phyloP scores from a whole-genome alignment of 768 basidiomycete genomes.

The Porpolomopsis calyptriformis region DNA sequence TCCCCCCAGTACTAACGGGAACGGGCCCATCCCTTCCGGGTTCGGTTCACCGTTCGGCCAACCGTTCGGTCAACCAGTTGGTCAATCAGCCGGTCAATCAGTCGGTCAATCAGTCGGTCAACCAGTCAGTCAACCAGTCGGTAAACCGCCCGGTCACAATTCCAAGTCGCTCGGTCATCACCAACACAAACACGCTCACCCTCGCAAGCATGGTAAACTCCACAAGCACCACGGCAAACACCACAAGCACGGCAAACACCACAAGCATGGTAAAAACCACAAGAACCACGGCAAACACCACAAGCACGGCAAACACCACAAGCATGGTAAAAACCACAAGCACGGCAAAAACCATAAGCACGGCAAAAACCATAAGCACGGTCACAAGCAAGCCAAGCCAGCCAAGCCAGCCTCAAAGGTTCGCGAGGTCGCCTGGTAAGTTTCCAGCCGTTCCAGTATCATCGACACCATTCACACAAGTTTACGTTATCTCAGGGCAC shows the following conservation, averaged over 20 bases:
- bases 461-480: not conserved
- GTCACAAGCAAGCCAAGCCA: not conserved
- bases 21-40: no score
- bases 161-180: no score
- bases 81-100: no score
- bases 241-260: not conserved
- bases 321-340: not conserved
- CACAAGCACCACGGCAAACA: not conserved
- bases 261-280: not conserved
- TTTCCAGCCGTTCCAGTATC: not conserved
- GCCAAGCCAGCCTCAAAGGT: not conserved
- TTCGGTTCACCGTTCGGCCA: no score
- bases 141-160: no score
- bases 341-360: not conserved
- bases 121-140: no score
- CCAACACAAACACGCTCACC: not conserved
- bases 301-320: not conserved
- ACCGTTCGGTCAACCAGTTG: no score
- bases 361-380: not conserved
- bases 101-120: no score
- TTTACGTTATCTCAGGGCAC: not conserved
- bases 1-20: no score
- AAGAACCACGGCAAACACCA: not conserved
- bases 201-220: not conserved
- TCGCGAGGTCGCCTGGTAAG: not conserved